These are phyloP conservation scores for Aegilops speltoides DNA, from an alignment of 176 grass and related monocot genomes.

Conservation along the genomic window DNA sequence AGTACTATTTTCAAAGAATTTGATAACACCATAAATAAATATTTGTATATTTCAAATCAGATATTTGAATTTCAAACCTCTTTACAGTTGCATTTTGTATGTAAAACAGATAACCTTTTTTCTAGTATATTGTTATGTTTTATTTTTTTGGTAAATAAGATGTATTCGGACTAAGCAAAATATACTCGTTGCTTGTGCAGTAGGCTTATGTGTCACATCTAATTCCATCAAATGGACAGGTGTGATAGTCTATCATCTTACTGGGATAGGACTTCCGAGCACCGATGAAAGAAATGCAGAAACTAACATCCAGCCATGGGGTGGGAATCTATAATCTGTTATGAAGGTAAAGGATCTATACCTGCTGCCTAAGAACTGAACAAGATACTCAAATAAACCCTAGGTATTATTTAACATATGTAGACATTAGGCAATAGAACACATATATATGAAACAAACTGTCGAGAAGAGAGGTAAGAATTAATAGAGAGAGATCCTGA, in stretches of 20 bases:
- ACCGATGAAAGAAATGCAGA: background rate
- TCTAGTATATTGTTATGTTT: background rate
- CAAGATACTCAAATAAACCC: background rate
- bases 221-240: background rate
- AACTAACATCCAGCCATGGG: slow-evolving; percentile 3
- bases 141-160: background rate
- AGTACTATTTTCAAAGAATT: background rate
- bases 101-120: slow-evolving; percentile 5
- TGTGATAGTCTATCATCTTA: background rate
- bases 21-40: background rate
- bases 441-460: slow-evolving; percentile 9
- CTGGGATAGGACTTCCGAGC: background rate
- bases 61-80: background rate
- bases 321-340: background rate
- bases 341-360: slow-evolving; percentile 4
- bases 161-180: background rate
- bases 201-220: background rate
- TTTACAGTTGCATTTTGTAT: background rate
- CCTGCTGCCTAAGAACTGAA: background rate
- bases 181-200: too few species aligned
- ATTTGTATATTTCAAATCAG: background rate
- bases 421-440: background rate
- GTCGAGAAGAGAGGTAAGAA: background rate
- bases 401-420: background rate
- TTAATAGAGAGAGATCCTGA: background rate